Conservation (phyloP, 441 rosid genomes). For the Erysimum pusillum region DNA sequence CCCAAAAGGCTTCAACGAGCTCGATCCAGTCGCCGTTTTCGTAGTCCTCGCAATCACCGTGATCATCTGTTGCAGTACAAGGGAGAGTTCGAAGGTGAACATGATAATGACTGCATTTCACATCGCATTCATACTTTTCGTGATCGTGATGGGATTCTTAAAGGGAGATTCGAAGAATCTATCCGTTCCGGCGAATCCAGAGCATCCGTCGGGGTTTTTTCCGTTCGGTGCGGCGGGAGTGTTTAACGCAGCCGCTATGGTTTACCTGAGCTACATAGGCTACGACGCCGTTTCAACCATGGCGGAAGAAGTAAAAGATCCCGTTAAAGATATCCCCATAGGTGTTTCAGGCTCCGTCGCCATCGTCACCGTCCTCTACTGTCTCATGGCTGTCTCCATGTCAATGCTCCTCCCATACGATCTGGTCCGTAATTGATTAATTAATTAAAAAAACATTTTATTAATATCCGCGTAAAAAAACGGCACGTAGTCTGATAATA, state of each 20-base stretch:
- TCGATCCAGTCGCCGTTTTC: conserved; percentile 69
- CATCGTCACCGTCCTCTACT: conserved; percentile 80
- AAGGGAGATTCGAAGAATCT: conserved; percentile 76
- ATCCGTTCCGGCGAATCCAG: conserved; percentile 56
- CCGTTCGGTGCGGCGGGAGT: conserved; percentile 81
- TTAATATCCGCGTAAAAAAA: background rate
- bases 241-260: conserved; percentile 84
- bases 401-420: conserved; percentile 93
- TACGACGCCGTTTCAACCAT: conserved; percentile 98
- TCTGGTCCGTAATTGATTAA: conserved; percentile 52
- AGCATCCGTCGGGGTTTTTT: conserved; percentile 70
- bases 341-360: conserved; percentile 90
- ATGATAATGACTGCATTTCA: conserved; percentile 79
- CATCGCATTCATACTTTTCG: conserved; percentile 75
- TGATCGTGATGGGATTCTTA: conserved; percentile 73
- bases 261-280: conserved; percentile 87
- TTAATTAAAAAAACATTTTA: background rate
- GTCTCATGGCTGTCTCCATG: conserved; percentile 95
- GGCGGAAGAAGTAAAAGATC: conserved; percentile 88
- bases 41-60: conserved; percentile 69
- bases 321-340: conserved; percentile 83
- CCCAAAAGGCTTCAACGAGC: conserved; percentile 81
- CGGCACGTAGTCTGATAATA: conserved; percentile 24
- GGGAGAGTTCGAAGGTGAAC: conserved; percentile 83
- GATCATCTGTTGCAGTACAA: conserved; percentile 71